Base-by-base conservation (phyloP, 192 early-diverging fungal genomes). In the Globomyces pollinis-pini region DNA sequence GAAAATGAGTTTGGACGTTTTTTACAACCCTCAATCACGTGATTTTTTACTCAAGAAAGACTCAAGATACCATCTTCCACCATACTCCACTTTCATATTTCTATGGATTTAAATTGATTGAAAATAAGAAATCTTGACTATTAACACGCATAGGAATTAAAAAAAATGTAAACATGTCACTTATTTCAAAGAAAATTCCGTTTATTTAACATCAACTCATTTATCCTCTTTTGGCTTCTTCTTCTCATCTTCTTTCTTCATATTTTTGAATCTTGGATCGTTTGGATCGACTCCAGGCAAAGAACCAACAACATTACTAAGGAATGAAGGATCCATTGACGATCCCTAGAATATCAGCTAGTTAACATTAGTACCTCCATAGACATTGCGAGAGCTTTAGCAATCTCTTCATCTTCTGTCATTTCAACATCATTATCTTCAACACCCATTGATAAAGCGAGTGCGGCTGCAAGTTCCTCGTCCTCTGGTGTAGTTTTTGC, bases 241-340 rank as follows among this genome's bases (percentile, higher is more conserved):
- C 56, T 57, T 31, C 8, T 57, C 60, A 15, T 34, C 32, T 12
- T 61, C 64, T 9, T 61, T 49, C 41, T 69, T 21, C 0, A 82
- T 86, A 23, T 78, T 75, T 68, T 87, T 77, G 50, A 94, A 72
- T 39, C 86, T 83, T 23, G 89, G 89, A 68, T 93, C 92, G 50
- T 84, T 81, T 2, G 87, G 70, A 65, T 94, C 86, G 9, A 96
- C 90, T 34, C 94, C 94, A 11, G 91, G 88, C 32, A 96, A 79
- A 18, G 83, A 79, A 9, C 86, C 85, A 2, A 94, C 45, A 52
- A 42, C 38, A 49, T 49, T 65, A 50, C 33, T 50, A 18, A 49
- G 28, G 42, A 51, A 60, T 18, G 24, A 24, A 23, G 50, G 34
- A 33, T 36, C 50, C 39, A 50, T 71, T 64, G 41, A 31, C 36